These are phyloP conservation scores for Neostapfia colusana DNA, from an alignment of 176 grass and related monocot genomes.

Conservation along the genomic window DNA sequence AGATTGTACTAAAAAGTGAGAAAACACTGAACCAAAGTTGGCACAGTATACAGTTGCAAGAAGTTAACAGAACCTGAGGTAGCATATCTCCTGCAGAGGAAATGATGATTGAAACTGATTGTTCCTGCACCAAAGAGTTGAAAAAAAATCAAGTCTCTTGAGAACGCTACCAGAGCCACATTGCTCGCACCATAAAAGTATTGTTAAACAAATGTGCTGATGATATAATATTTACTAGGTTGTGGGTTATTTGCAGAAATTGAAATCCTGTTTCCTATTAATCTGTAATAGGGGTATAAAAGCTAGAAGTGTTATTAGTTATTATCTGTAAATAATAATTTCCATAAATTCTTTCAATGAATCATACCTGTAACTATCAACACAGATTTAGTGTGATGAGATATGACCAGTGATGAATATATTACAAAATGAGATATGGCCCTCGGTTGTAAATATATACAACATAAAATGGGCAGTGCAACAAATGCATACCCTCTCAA, in stretches of 20 bases:
- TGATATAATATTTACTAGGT: slow-evolving; percentile 6
- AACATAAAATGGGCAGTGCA: slow-evolving; percentile 28
- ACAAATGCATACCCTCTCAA: slow-evolving; percentile 66
- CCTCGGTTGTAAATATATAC: slow-evolving; percentile 1
- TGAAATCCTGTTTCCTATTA: background rate
- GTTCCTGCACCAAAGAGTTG: slow-evolving; percentile 59
- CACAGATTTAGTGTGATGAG: background rate
- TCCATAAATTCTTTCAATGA: slow-evolving; percentile 19
- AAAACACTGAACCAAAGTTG: slow-evolving; percentile 5
- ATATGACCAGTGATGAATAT: background rate
- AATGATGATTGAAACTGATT: slow-evolving; percentile 83
- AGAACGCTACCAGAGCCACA: slow-evolving; percentile 2
- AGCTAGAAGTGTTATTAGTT: background rate
- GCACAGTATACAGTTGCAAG: slow-evolving; percentile 33
- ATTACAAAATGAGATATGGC: slow-evolving; percentile 12
- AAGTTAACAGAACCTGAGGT: slow-evolving; percentile 73
- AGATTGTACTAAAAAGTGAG: background rate
- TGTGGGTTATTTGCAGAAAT: slow-evolving; percentile 1
- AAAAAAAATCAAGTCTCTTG: slow-evolving; percentile 19
- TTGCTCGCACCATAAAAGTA: background rate
- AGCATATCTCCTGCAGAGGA: slow-evolving; percentile 83
- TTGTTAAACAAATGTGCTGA: background rate
- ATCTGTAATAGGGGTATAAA: background rate
- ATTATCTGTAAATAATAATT: slow-evolving; percentile 11
- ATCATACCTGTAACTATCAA: background rate